These are phyloP conservation scores for Multifurca ochricompacta DNA, from an alignment of 768 basidiomycete genomes.

Conservation along the genomic window DNA sequence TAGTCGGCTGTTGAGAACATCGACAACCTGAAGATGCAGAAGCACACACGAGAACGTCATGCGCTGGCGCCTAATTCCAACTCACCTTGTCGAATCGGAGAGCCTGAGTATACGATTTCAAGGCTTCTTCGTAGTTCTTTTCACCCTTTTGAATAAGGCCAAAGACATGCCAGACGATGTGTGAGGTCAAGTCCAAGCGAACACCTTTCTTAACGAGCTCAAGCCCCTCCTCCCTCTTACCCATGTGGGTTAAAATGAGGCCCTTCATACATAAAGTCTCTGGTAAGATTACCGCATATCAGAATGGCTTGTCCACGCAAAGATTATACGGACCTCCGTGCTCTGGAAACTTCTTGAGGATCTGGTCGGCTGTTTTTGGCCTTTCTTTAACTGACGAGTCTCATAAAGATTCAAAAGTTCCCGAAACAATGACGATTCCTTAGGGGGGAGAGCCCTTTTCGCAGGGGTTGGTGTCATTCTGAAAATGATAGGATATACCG, in stretches of 20 bases:
- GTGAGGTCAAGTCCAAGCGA: constrained; percentile 72
- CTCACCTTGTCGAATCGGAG: constrained; percentile 81
- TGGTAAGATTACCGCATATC: constrained; percentile 28
- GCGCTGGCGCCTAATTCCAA: constrained; percentile 3
- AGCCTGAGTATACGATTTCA: constrained; percentile 88
- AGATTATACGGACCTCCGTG: constrained; percentile 66
- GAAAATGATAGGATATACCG: too few species aligned
- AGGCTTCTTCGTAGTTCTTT: constrained; percentile 90
- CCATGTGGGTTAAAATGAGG: constrained; percentile 74
- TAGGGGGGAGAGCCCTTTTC: constrained; percentile 63
- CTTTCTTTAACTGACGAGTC: constrained; percentile 80
- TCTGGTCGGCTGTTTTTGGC: constrained; percentile 86
- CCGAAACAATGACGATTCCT: constrained; percentile 80
- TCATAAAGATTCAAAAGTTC: constrained; percentile 86
- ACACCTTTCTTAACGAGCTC: constrained; percentile 82
- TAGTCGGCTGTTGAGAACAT: neutral
- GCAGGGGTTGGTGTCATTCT: constrained; percentile 25
- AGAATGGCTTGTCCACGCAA: constrained; percentile 4
- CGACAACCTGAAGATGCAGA: neutral
- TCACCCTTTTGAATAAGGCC: constrained; percentile 92
- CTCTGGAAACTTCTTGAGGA: constrained; percentile 91
- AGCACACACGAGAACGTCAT: neutral
- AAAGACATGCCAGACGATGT: constrained; percentile 98
- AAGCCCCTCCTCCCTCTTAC: constrained; percentile 70
- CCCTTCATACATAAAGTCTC: constrained; percentile 98